Percentiles rank a stretch among this genome's conserved stretches.
Conservation (phyloP, 768 basidiomycete genomes). For the Strobilomyces confusus region DNA sequence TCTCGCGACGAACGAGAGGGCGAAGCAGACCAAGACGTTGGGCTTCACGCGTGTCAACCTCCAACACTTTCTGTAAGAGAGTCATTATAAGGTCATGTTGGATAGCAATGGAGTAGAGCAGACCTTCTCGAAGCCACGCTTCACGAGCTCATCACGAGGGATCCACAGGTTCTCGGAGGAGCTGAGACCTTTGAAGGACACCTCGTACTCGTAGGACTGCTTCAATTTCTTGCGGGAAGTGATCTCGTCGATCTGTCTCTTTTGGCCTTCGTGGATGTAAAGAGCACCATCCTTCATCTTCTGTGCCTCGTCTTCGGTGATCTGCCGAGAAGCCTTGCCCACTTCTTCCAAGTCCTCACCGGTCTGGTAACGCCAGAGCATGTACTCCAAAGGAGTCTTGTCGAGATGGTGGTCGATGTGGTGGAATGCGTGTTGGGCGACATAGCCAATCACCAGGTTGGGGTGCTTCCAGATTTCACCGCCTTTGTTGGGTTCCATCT, state of each 20-base stretch:
- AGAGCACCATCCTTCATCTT: conserved; percentile 96
- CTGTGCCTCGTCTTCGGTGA: conserved; percentile 80
- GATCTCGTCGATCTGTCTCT: conserved; percentile 93
- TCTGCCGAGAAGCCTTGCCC: conserved; percentile 84
- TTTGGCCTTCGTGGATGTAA: conserved; percentile 88
- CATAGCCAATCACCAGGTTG: conserved; percentile 98
- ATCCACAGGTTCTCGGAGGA: conserved; percentile 99
- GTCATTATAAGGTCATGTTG: neutral
- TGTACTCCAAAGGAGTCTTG: conserved; percentile 98
- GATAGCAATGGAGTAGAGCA: conserved; percentile 9
- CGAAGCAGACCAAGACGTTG: conserved; percentile 93
- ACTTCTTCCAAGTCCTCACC: conserved; percentile 98
- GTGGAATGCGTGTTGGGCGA: conserved; percentile 99
- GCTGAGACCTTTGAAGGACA: conserved; percentile 90
- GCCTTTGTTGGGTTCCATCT: conserved; percentile 93
- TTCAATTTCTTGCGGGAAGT: conserved; percentile 92
- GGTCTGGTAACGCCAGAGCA: conserved; percentile 99
- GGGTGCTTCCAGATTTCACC: conserved; percentile 99
- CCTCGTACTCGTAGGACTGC: conserved; percentile 98
- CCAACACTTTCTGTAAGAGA: conserved; percentile 76
- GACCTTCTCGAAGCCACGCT: conserved; percentile 96
- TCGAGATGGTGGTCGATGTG: conserved; percentile 98
- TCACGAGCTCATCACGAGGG: conserved; percentile 93
- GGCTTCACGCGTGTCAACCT: conserved; percentile 96
- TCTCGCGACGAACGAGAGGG: conserved; percentile 96